Evolutionary conservation across 768 basidiomycete genomes (phyloP).

Genomic region (Asterophora parasitica): DNA sequence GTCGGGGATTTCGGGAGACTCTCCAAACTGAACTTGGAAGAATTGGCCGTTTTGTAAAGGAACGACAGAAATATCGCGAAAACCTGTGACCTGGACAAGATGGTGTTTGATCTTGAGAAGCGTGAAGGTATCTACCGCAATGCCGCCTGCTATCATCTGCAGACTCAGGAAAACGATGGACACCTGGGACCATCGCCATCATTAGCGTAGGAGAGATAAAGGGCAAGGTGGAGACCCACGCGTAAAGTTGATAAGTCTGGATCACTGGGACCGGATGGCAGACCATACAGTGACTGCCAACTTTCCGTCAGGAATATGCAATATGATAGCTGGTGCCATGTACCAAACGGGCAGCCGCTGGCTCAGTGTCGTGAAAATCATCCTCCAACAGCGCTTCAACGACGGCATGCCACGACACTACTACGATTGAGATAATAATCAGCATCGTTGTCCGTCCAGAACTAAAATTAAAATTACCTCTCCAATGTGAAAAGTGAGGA

Average conservation of each 20-base stretch:
- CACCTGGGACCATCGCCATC: slow-evolving; percentile 31
- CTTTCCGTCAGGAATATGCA: background rate
- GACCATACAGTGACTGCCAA: slow-evolving; percentile 41
- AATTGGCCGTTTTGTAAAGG: slow-evolving; percentile 43
- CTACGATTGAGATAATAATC: slow-evolving; percentile 25
- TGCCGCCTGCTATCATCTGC: slow-evolving; percentile 63
- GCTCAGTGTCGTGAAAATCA: slow-evolving; percentile 37
- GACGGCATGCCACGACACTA: slow-evolving; percentile 61
- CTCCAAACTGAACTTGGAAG: slow-evolving; percentile 52
- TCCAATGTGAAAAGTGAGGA: slow-evolving; percentile 66
- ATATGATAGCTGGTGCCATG: slow-evolving; percentile 12
- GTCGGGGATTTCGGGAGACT: slow-evolving; percentile 37
- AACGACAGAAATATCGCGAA: slow-evolving; percentile 41
- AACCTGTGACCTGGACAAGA: slow-evolving; percentile 48
- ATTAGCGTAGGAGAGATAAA: background rate
- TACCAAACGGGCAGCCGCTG: slow-evolving; percentile 38
- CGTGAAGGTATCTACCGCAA: slow-evolving; percentile 44
- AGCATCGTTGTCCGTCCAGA: background rate
- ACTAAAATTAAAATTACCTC: slow-evolving; percentile 34
- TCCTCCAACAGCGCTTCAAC: slow-evolving; percentile 55
- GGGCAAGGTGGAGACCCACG: slow-evolving; percentile 26
- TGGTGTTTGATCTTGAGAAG: slow-evolving; percentile 60
- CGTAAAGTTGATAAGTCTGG: slow-evolving; percentile 44
- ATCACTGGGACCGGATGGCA: slow-evolving; percentile 35
- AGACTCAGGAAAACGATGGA: slow-evolving; percentile 55